Evolutionary conservation across 495 filamentous ascomycete species (phyloP), one percentile per base, ranked within the genome.

Genomic region (Lepidopterella palustris): DNA sequence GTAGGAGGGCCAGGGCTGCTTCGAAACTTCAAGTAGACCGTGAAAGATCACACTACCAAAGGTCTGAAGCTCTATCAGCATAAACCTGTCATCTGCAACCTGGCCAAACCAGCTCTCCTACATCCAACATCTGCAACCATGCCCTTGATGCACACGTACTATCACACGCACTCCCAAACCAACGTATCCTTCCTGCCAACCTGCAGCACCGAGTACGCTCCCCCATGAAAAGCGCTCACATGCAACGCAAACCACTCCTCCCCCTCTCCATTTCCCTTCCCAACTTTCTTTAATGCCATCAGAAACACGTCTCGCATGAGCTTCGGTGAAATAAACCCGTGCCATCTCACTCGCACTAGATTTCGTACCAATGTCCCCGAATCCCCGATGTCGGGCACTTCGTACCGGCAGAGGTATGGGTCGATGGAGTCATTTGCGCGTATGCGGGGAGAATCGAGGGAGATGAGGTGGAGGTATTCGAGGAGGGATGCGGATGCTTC

Each of bases 401-500:
- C 68, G 70, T 97, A 98, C n/a, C 87, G 83, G 55, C 84, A 84
- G 11, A 98, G 76, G 65, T 87, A 92, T 0, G 90, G 77, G 70
- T 97, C 89, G 48, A 96, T 81, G 15, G 76, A 72, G 70, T 96
- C 90, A n/a, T 74, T 71, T 11, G 71, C 73, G 15, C 73, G 71
- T 5, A 97, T 70, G 26, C 91, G 82, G n/a, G 87, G 85, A 23
- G 90, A 95, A 13, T 78, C 70, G 2, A 92, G 79, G 11, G 81
- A 78, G 10, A 88, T 74, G 54, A 98, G 76, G 24, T 86, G 85
- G 1, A 97, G 73, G 89, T 91, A 98, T 72, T 98, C 93, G 26
- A 89, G 84, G 10, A 89, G 65, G 13, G 49, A 50, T 3, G 70
- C 59, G 4, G 55, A 60, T 35, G 61, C 60, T 21, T 64, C 59